These are phyloP conservation scores for Dryas alaskensis DNA, from an alignment of 306 rosid species.

Conservation along the genomic window DNA sequence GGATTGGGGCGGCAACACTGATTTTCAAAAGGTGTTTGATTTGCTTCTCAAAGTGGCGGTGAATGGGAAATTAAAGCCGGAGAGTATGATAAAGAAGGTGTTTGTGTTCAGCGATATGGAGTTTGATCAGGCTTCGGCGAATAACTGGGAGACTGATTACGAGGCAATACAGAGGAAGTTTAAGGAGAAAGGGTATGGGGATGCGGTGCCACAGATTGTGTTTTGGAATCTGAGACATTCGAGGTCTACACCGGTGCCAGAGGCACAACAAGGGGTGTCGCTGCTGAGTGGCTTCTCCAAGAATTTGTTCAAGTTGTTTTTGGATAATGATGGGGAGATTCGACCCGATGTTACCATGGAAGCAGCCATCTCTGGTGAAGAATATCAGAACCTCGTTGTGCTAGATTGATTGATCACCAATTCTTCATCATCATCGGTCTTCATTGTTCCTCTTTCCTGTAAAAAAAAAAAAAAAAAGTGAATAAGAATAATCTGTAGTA, in stretches of 20 bases:
- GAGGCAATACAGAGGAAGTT: conserved; percentile 51
- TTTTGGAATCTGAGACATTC: conserved; percentile 72
- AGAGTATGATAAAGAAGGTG: conserved; percentile 57
- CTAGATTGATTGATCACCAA: conserved; percentile 22
- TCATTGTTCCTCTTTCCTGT: no score
- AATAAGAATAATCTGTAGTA: no score
- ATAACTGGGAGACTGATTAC: conserved; percentile 66
- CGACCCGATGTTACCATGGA: conserved; percentile 36
- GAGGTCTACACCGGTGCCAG: conserved; percentile 43
- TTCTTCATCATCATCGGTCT: no score
- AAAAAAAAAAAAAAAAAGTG: no score
- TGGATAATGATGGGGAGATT: conserved; percentile 38
- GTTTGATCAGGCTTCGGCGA: conserved; percentile 41
- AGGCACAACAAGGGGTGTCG: conserved; percentile 53
- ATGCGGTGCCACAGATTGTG: conserved; percentile 52
- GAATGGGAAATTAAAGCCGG: conserved; percentile 41
- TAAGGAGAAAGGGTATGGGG: conserved; percentile 42
- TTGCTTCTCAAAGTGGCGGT: conserved; percentile 44
- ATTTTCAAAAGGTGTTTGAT: conserved; percentile 62
- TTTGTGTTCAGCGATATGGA: conserved; percentile 66
- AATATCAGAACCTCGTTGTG: conserved; percentile 42
- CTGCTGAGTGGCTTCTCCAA: conserved; percentile 68
- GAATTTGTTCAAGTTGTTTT: conserved; percentile 53
- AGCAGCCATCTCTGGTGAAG: conserved; percentile 46
- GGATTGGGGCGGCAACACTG: conserved; percentile 40